Percentiles rank a stretch among this genome's conserved stretches.
Conservation (phyloP, 78 protist species). For the Guillardia theta region DNA sequence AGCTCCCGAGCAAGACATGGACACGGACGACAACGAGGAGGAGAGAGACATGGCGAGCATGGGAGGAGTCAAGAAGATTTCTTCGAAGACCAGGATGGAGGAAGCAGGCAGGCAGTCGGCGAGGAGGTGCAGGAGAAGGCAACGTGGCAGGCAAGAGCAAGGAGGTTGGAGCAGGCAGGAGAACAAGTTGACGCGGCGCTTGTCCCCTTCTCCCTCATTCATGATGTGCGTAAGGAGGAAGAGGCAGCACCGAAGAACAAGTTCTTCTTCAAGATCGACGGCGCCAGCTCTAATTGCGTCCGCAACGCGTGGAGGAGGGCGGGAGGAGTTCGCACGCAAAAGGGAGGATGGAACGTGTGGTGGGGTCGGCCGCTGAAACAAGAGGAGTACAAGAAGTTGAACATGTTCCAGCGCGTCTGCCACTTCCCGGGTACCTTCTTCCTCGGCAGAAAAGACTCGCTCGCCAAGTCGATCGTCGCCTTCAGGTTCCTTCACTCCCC, state of each 20-base stretch:
- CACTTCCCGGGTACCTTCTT: conserved; percentile 7
- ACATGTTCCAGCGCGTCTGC: neutral
- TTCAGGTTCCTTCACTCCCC: neutral
- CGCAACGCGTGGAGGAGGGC: neutral
- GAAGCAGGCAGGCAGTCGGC: neutral
- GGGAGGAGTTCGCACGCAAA: neutral
- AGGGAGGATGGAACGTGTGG: neutral
- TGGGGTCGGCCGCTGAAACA: conserved; percentile 7
- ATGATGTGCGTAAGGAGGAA: neutral
- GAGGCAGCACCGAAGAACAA: neutral
- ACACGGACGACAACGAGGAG: neutral
- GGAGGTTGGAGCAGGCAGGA: neutral
- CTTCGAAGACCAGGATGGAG: neutral
- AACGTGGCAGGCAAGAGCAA: neutral
- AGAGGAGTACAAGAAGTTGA: neutral
- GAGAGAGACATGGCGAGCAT: neutral
- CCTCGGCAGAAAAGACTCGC: conserved; percentile 25
- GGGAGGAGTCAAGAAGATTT: neutral
- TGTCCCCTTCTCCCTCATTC: neutral
- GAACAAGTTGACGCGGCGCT: neutral
- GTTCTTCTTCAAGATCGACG: neutral
- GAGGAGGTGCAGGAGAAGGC: neutral
- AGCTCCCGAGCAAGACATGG: too few relatives aligned
- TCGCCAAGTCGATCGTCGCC: neutral
- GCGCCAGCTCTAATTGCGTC: conserved; percentile 7